phyloP scores from a whole-genome alignment of 73 alveolate genomes.

The Symbiodinium natans region DNA sequence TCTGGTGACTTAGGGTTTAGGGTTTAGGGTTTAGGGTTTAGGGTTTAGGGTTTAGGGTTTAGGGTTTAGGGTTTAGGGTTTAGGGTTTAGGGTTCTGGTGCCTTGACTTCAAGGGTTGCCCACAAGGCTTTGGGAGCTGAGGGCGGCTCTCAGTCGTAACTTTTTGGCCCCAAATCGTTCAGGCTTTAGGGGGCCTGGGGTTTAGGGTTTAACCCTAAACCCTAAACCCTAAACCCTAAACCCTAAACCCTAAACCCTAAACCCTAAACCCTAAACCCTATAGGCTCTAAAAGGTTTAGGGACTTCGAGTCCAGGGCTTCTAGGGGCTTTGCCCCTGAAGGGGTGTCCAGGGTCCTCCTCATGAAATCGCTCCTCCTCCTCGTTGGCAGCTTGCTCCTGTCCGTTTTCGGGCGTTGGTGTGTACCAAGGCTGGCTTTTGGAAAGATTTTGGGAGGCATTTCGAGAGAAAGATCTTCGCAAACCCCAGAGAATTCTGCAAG shows the following conservation, averaged over 20 bases:
- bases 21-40: no score
- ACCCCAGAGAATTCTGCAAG: background rate
- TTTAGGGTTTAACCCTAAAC: no score
- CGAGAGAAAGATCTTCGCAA: background rate
- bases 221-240: background rate
- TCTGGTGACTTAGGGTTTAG: background rate
- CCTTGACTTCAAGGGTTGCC: no score
- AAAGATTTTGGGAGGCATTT: background rate
- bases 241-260: background rate
- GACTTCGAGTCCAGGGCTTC: background rate
- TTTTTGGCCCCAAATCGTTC: no score
- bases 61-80: background rate
- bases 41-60: no score
- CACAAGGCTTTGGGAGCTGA: no score
- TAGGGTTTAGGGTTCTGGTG: background rate
- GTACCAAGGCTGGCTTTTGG: no score
- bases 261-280: background rate
- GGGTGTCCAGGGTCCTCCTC: conserved; percentile 6
- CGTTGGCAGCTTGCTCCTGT: conserved; percentile 75
- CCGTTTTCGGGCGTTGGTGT: no score
- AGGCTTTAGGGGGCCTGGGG: background rate
- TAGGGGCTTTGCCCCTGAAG: no score
- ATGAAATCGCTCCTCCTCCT: conserved; percentile 68
- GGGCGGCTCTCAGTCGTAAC: no score
- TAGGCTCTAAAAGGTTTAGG: background rate